Conservation (phyloP, 2,329 filamentous ascomycete genomes). For the Penicillium sp. region DNA sequence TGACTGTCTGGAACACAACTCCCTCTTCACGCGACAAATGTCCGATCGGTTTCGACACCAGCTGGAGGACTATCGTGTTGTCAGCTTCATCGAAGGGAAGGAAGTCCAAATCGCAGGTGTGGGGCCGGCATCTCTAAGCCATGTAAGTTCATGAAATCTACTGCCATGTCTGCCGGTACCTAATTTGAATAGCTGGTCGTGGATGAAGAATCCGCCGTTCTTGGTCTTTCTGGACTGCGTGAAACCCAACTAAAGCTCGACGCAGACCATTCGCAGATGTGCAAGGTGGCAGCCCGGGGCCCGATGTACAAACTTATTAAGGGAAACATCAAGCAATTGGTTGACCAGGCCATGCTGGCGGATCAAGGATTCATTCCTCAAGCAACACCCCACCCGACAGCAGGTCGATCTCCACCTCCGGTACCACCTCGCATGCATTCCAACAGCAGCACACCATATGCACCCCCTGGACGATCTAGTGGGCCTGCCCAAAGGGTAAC, state of each 20-base stretch:
- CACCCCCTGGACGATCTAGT: constrained; percentile 9
- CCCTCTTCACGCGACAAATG: constrained; percentile 33
- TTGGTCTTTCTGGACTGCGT: constrained; percentile 33
- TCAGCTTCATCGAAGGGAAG: constrained; percentile 38
- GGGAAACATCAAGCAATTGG: constrained; percentile 35
- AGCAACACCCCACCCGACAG: constrained; percentile 12
- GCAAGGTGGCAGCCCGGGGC: constrained; percentile 30
- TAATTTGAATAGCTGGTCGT: constrained; percentile 31
- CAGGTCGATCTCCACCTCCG: constrained; percentile 19
- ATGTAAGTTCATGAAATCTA: constrained; percentile 19
- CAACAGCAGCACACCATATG: constrained; percentile 30
- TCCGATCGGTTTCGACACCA: constrained; percentile 35
- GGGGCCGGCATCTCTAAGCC: constrained; percentile 32
- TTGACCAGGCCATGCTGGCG: constrained; percentile 30
- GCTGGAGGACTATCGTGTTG: constrained; percentile 34
- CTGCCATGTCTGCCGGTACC: background rate
- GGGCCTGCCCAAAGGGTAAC: constrained; percentile 12
- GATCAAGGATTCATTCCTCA: constrained; percentile 33
- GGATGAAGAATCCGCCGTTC: constrained; percentile 37
- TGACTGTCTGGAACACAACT: constrained; percentile 31
- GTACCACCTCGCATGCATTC: constrained; percentile 29
- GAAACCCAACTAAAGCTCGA: constrained; percentile 38
- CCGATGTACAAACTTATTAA: constrained; percentile 34
- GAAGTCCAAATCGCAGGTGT: constrained; percentile 29
- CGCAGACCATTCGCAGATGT: constrained; percentile 39